Base-by-base conservation (phyloP, 108 stramenopile species). In the Nannochloropsis gaditana region DNA sequence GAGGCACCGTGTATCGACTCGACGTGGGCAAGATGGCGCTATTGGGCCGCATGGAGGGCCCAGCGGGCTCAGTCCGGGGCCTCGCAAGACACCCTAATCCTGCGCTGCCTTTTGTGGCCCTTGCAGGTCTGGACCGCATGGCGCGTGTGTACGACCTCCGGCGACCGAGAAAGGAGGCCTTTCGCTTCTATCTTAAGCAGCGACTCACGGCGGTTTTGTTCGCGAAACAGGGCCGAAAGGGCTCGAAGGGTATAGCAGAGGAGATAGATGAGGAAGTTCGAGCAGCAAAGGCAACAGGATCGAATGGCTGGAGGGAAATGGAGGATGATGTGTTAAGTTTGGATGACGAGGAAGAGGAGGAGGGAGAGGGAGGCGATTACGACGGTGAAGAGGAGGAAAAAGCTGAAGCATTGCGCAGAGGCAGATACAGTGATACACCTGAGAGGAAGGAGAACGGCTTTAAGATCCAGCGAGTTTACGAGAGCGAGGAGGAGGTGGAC, bases 211-310 rank as follows among this genome's bases (percentile, higher is more conserved):
- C 59, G 3, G 59, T 73, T 15, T 73, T 73, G 59, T 73, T 73
- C n/a, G 15, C 59, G 59, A 73, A n/a, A 73, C 59, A 73, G 6
- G 59, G 59, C 19, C 15, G 59, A n/a, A 73, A 8, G 59, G 59
- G 59, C 19, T n/a, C 15, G 59, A 73, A 73, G 59, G 59, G 59
- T 15, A 73, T n/a, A n/a, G 59, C 59, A 5, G 59, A 73, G 6
- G 59, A 73, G 59, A n/a, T n/a, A n/a, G 59, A 73, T 15, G 59
- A 73, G 59, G 59, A 73, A 73, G 59, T n/a, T 15, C 59, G 59
- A n/a, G 59, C 59, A n/a, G 59, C n/a, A n/a, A n/a, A n/a, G 59
- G 19, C 59, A n/a, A n/a, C 59, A n/a, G 59, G 2, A 6, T 15
- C 15, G 19, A n/a, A 73, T 73, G 59, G n/a, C 15, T 73, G 15